These are phyloP conservation scores for Termitomyces sp. DNA, from an alignment of 768 basidiomycete genomes.

Conservation along the genomic window DNA sequence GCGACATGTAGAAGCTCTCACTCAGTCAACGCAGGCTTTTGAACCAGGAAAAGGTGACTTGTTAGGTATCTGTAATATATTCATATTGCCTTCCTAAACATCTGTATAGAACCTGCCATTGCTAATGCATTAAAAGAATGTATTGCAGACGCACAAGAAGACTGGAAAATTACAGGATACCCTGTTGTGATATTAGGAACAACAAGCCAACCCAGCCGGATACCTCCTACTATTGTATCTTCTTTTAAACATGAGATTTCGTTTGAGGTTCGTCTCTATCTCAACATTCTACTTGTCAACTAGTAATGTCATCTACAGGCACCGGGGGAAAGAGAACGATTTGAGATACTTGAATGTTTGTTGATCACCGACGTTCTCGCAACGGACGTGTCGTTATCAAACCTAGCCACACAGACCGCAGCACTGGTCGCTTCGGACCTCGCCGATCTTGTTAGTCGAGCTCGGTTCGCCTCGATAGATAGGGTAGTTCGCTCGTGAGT, in stretches of 20 bases:
- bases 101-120: conserved; percentile 48
- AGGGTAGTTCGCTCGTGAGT: conserved; percentile 37
- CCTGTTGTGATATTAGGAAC: conserved; percentile 78
- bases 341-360: conserved; percentile 48
- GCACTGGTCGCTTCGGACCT: conserved; percentile 85
- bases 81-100: neutral
- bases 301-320: conserved; percentile 41
- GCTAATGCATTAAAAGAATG: conserved; percentile 57
- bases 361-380: conserved; percentile 40
- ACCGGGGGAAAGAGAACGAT: conserved; percentile 72
- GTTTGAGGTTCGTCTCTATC: conserved; percentile 50
- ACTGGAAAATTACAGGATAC: conserved; percentile 56
- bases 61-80: neutral
- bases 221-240: conserved; percentile 57
- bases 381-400: conserved; percentile 72
- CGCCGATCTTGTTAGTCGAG: conserved; percentile 56
- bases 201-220: conserved; percentile 55
- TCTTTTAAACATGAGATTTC: conserved; percentile 84
- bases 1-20: conserved; percentile 75
- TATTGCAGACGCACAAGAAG: conserved; percentile 47
- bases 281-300: neutral
- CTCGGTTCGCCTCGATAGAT: conserved; percentile 49
- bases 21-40: conserved; percentile 56
- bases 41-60: conserved; percentile 62
- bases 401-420: conserved; percentile 83